Conservation (phyloP, 2,329 filamentous ascomycete genomes). For the Pestalotiopsis sp. region DNA sequence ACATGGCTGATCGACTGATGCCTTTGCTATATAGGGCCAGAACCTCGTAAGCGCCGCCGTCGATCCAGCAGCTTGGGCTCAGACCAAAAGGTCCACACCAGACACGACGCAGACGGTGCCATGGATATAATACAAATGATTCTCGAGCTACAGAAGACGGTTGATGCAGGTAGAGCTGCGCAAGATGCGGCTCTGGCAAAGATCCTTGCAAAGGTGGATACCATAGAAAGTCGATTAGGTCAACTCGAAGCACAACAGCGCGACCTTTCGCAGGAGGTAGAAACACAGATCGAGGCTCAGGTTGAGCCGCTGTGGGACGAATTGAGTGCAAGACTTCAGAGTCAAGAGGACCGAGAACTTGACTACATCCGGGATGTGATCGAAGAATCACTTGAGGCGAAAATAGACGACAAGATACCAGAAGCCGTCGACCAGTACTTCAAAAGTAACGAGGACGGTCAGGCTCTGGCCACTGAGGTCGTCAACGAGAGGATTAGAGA, state of each 20-base stretch:
- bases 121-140: background rate
- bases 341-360: constrained; percentile 9
- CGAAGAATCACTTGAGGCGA: constrained; percentile 6
- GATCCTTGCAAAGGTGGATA: constrained; percentile 8
- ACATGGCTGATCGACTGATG: background rate
- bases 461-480: background rate
- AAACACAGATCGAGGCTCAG: background rate
- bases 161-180: background rate
- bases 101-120: background rate
- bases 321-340: constrained; percentile 6
- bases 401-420: constrained; percentile 7
- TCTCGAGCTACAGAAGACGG: background rate
- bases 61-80: background rate
- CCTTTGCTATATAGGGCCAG: background rate
- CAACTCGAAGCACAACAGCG: constrained; percentile 5
- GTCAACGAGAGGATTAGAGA: constrained; percentile 7
- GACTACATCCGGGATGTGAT: constrained; percentile 11
- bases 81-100: background rate
- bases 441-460: background rate
- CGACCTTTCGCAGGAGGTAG: constrained; percentile 2
- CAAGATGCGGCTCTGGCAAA: constrained; percentile 8
- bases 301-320: constrained; percentile 14
- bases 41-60: background rate
- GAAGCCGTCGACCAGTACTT: constrained; percentile 9
- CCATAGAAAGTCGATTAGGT: constrained; percentile 3